Evolutionary conservation across 495 filamentous ascomycete genomes (phyloP).

Genomic region (Xylaria grammica): DNA sequence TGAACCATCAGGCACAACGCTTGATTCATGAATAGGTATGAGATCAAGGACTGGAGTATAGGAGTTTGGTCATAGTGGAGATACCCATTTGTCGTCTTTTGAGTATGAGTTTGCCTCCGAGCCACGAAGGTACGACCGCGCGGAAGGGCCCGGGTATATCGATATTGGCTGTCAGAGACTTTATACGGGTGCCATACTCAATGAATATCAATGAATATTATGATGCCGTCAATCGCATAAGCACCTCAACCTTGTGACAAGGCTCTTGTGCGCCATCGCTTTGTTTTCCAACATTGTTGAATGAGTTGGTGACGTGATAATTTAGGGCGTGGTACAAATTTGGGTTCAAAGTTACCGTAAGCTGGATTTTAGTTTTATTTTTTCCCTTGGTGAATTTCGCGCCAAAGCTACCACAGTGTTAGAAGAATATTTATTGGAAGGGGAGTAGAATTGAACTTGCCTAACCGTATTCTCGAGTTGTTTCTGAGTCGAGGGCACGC

Average conservation of each 20-base stretch:
- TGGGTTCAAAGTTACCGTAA: constrained; percentile 39
- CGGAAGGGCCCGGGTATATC: not conserved
- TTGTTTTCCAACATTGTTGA: constrained; percentile 39
- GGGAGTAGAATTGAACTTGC: constrained; percentile 29
- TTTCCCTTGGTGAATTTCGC: constrained; percentile 31
- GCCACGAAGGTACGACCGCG: constrained; percentile 4
- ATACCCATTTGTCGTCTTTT: constrained; percentile 24
- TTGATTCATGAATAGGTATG: constrained; percentile 11
- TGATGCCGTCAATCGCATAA: constrained; percentile 29
- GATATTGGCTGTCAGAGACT: not conserved
- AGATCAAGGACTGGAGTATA: constrained; percentile 21
- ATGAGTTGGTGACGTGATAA: constrained; percentile 31
- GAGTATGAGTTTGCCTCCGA: constrained; percentile 13
- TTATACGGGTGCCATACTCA: not conserved
- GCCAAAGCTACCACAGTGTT: constrained; percentile 32
- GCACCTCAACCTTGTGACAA: constrained; percentile 29
- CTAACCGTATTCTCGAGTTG: constrained; percentile 34
- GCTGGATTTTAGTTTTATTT: constrained; percentile 36
- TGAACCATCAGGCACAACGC: not conserved
- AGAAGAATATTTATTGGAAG: not conserved
- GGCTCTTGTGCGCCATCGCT: constrained; percentile 32
- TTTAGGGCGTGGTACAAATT: constrained; percentile 29
- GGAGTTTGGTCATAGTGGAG: constrained; percentile 23
- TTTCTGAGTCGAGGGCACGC: constrained; percentile 32
- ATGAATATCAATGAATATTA: constrained; percentile 12